Evolutionary conservation across 495 filamentous ascomycete species (phyloP), one percentile per base, ranked within the genome.

Genomic region (Penicillium nucicola): DNA sequence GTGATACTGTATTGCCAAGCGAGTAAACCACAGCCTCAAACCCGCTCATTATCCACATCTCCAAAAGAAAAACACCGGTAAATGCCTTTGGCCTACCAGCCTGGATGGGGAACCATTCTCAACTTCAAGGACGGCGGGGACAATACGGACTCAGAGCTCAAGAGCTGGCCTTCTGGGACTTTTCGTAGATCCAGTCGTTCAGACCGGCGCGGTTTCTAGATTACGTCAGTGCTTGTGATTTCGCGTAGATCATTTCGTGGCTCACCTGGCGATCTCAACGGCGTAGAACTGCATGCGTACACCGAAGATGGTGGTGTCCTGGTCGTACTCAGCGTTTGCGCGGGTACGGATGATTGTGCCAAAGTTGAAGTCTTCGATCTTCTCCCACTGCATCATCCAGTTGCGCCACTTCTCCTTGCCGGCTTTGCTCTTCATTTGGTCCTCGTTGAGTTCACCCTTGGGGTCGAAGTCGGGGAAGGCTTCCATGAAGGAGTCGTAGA

Each of bases 201-300:
- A 98, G 72, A 31, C 92, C 91, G 22, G 80, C 78, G 30, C 83
- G 82, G 69, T 99, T 99, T 65, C 92, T 85, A 17, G 0, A 3
- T 10, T 45, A 39, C 5, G 15, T 47, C 5, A 53, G 23, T 22
- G 19, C 44, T 12, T 9, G 12, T 32, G 47, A 46, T 18, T 66
- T 22, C 62, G n/a, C 48, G 17, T 12, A 55, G 10, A 28, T 15
- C 15, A 42, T 17, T 20, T 17, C 38, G 5, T 25, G 12, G 56
- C 73, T 56, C 62, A 89, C 88, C 88, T 85, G 10, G 88, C 86
- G 62, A 99, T 96, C 71, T 99, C 93, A 62, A 97, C 71, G 28
- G 93, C 93, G 62, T 99, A 99, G 64, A 99, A 99, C 66, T 99
- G 93, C 93, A 98, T 98, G 46, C 93, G 82, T 57, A 80, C 61